Evolutionary conservation across 805 yeast genomes (phyloP), one percentile per base, ranked within the genome.

Genomic region (Kazachstania kunashirensis): DNA sequence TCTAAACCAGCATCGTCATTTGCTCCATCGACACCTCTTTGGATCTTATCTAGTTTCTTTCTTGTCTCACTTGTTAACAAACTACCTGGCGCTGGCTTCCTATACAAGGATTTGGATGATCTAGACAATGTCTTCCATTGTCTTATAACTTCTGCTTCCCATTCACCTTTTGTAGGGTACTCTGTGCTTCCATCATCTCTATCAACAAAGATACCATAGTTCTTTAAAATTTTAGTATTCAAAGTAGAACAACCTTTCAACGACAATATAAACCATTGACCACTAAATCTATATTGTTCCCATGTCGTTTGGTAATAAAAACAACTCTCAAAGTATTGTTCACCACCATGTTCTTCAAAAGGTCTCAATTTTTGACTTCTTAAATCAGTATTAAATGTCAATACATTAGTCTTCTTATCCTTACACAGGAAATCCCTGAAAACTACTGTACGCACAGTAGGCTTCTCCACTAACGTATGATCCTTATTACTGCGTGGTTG

Each of bases 1-100:
- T 75, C 77, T 38, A 70, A 60, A 1, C 79, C 76, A 19, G 73
- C 74, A 21, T 73, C 77, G 34, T 74, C 77, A 50, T 73, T 70
- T 30, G 73, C 68, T 6, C 94, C 94, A 58, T 84, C 94, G 13
- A 84, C 94, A 10, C 94, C 89, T 47, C 94, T 68, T 33, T 72
- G 67, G 32, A 84, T 78, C 36, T 82, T 73, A 57, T 84, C 94
- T 30, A 84, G 59, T 38, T 66, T 55, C 46, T 73, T 73, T 25
- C 66, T 65, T 39, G 73, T 73, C 29, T 74, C 77, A 6, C 65
- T 65, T 9, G 73, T 71, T 52, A 84, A 51, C 16, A 63, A 59
- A 2, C 75, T 61, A n/a, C 79, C 79, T 2, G 94, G 94, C 1
- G 68, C 59, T 0, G 95, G 95, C 45, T 76, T 78, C 38, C 81